Evolutionary conservation across 2,329 filamentous ascomycete species (phyloP), one percentile per base, ranked within the genome.

Genomic region (Triangularia verruculosa): DNA sequence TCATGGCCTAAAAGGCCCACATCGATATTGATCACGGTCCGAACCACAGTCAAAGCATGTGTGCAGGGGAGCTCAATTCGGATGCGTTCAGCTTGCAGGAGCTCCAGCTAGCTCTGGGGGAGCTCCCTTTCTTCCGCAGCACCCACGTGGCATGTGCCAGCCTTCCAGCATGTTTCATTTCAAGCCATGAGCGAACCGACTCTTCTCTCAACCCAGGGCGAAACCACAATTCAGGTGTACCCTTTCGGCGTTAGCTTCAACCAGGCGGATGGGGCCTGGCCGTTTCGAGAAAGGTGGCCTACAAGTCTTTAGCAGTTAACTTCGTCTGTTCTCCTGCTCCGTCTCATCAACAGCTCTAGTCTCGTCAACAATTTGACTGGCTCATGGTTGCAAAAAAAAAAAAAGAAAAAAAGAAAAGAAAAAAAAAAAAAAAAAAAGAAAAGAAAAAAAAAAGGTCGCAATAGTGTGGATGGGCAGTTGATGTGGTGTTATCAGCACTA

Each of bases 201-300:
- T 43, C 30, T 61, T 55, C 12, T 24, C 24, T 43, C 34, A 17
- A 8, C 55, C 43, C 28, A 57, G 64, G 27, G 47, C 64, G 66
- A 67, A 67, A 65, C 63, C 53, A 62, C 25, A 62, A 11, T n/a
- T 59, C 34, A 25, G 57, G 52, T 32, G 17, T n/a, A 9, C 57
- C 55, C 56, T 55, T 66, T 64, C 57, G 63, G 54, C 61, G n/a
- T 63, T 65, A 67, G 61, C 60, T 62, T 62, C 53, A 57, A 67
- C 65, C 58, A 61, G 64, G 64, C 62, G 56, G 61, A 64, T 62
- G 25, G 27, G 61, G 64, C 56, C 61, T 65, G 56, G 60, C 54
- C 54, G 34, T 59, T 57, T 62, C 63, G 63, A 64, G 66, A 61
- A 15, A 59, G n/a, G 27, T 30, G 34, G 61, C 25, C 12, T 39